Conservation (phyloP, 345 rosid species). For the Gossypium sturtianum region DNA sequence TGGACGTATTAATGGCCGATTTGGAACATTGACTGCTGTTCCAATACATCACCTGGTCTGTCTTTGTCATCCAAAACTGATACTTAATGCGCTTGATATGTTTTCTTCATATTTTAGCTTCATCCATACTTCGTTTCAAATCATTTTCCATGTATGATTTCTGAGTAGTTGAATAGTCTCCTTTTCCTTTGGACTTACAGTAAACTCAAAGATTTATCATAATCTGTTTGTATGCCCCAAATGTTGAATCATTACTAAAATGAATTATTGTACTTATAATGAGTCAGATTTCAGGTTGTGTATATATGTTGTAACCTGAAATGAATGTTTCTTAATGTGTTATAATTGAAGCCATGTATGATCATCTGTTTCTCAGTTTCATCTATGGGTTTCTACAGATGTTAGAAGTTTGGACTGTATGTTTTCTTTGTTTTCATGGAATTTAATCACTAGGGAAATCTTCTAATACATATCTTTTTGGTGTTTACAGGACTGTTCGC, state of each 20-base stretch:
- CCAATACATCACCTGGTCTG: constrained; percentile 97
- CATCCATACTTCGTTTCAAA: constrained; percentile 7
- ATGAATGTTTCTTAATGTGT: neutral
- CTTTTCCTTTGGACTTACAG: neutral
- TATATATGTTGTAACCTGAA: neutral
- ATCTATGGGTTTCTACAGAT: neutral
- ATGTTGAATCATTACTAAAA: neutral
- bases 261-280: neutral
- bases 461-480: constrained; percentile 21
- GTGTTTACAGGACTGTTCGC: constrained; percentile 81
- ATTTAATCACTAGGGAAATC: neutral
- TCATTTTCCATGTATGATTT: neutral
- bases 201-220: neutral
- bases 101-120: neutral
- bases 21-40: constrained; percentile 89
- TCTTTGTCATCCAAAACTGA: constrained; percentile 16
- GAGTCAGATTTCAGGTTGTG: neutral
- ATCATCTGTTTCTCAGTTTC: neutral
- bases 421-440: neutral
- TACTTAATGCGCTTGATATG: neutral
- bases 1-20: constrained; percentile 98
- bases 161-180: neutral
- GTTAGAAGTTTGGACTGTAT: neutral
- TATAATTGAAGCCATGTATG: neutral
- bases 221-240: neutral